Percentiles rank a stretch among this genome's conserved stretches.
These are phyloP conservation scores for Euptelea pleiosperma DNA, from an alignment of 164 flowering plant genomes.

Conservation along the genomic window DNA sequence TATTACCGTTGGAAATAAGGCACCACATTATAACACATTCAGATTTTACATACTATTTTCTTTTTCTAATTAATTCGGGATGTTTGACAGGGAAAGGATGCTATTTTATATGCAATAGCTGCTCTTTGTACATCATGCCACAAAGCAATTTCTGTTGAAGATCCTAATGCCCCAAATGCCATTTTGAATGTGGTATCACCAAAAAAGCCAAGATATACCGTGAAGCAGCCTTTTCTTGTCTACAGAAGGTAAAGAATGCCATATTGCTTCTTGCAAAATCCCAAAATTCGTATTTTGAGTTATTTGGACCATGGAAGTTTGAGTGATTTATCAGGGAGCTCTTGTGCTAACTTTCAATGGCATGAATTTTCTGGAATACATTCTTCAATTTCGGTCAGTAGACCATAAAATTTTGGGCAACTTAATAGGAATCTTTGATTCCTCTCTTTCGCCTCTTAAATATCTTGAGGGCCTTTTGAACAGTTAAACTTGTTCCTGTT, in stretches of 20 bases:
- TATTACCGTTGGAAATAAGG: neutral
- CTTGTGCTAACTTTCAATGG: too few relatives aligned
- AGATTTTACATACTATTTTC: neutral
- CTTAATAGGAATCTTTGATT: too few relatives aligned
- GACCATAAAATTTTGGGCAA: too few relatives aligned
- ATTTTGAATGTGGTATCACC: conserved; percentile 52
- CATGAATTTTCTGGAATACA: too few relatives aligned
- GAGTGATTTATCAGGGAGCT: neutral
- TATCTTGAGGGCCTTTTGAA: too few relatives aligned
- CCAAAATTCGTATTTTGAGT: too few relatives aligned
- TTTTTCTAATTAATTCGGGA: neutral
- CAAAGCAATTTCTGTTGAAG: conserved; percentile 52
- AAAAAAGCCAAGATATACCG: conserved; percentile 73
- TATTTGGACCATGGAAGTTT: neutral
- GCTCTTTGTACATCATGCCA: conserved; percentile 75
- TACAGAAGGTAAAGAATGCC: conserved; percentile 59
- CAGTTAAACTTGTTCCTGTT: too few relatives aligned
- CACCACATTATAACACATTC: neutral
- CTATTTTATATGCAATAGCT: conserved; percentile 69
- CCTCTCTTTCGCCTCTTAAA: too few relatives aligned
- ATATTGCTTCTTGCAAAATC: neutral
- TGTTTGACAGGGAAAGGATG: conserved; percentile 81
- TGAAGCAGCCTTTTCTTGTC: conserved; percentile 79
- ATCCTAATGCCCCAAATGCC: conserved; percentile 51
- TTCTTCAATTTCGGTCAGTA: too few relatives aligned